These are phyloP conservation scores for Colletotrichum caudatum DNA, from an alignment of 2,329 filamentous ascomycete genomes.

Conservation along the genomic window DNA sequence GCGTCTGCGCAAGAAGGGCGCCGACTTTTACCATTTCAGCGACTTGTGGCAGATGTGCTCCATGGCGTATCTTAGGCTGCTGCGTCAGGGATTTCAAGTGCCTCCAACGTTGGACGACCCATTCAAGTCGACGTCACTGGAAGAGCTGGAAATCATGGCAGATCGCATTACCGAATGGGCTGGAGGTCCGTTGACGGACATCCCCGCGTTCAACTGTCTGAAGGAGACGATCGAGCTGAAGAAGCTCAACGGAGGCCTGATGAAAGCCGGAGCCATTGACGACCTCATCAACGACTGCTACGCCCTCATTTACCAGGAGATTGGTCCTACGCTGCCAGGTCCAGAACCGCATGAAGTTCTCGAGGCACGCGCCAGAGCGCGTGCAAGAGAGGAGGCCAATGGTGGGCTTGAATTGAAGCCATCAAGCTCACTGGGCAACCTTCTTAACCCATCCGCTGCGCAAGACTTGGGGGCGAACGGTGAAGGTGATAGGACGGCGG, in stretches of 20 bases:
- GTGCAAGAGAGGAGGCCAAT: slow-evolving; percentile 57
- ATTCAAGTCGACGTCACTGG: slow-evolving; percentile 65
- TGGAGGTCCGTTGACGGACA: slow-evolving; percentile 52
- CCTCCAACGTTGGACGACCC: slow-evolving; percentile 62
- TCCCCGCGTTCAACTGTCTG: slow-evolving; percentile 64
- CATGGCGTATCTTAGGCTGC: slow-evolving; percentile 64
- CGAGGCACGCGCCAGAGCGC: slow-evolving; percentile 56
- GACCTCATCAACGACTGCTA: slow-evolving; percentile 95
- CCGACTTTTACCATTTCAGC: slow-evolving; percentile 76
- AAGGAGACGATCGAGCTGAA: slow-evolving; percentile 71
- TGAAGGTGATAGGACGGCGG: slow-evolving; percentile 53
- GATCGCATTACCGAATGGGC: slow-evolving; percentile 69
- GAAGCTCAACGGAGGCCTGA: slow-evolving; percentile 85
- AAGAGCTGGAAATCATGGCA: slow-evolving; percentile 69
- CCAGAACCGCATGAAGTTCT: slow-evolving; percentile 60
- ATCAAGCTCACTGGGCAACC: slow-evolving; percentile 54
- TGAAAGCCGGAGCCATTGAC: slow-evolving; percentile 88
- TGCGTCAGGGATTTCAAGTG: slow-evolving; percentile 63
- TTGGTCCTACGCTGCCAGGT: slow-evolving; percentile 70
- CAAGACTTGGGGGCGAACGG: slow-evolving; percentile 56
- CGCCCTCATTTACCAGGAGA: slow-evolving; percentile 77
- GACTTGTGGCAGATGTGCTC: slow-evolving; percentile 71
- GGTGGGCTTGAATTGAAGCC: slow-evolving; percentile 52
- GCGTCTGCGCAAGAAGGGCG: slow-evolving; percentile 83
- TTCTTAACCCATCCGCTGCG: slow-evolving; percentile 58